Evolutionary conservation across 2,329 filamentous ascomycete genomes (phyloP), one percentile per base, ranked within the genome.

Genomic region (Pseudogymnoascus sp.): DNA sequence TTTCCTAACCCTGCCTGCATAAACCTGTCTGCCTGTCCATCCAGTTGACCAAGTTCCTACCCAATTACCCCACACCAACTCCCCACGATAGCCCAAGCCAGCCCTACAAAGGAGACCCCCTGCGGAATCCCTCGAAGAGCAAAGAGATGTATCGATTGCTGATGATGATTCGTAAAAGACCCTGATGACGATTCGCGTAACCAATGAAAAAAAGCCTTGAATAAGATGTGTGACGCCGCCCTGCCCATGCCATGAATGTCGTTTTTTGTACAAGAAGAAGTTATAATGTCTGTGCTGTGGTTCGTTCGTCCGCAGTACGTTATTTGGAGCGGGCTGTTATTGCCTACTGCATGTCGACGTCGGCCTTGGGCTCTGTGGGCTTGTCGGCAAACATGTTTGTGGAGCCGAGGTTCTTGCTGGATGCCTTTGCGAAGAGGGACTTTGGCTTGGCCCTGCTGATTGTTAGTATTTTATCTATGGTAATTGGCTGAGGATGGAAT

Each of bases 351-450:
- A 45, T 43, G 4, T 61, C 60, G 40, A 43, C 37, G 23, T 43
- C 60, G 60, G 60, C 16, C 58, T 60, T 60, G 18, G 58, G 58
- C 38, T 60, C 58, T 25, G 58, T 41, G 18, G 60, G 60, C 40
- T 61, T 61, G 60, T 61, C 60, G 60, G 60, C 40, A 43, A 61
- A 61, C 60, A 61, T 61, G 49, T 55, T 33, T 33, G 49, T 21
- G 14, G 35, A 21, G 60, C 60, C 60, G 72, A 86, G 77, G 72
- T 83, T 87, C 81, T 87, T 88, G 77, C 79, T 78, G 59, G 84
- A 86, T 55, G 84, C 80, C 73, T 86, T 84, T 64, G 85, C 85
- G 72, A 88, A 88, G 69, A 88, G 81, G 2, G 85, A 88, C 75
- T 85, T 86, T 64, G 85, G 85, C 78, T 88, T 88, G 72, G 79